phyloP scores from a whole-genome alignment of 345 rosid genomes.

The sweet orange (Citrus sinensis) region DNA sequence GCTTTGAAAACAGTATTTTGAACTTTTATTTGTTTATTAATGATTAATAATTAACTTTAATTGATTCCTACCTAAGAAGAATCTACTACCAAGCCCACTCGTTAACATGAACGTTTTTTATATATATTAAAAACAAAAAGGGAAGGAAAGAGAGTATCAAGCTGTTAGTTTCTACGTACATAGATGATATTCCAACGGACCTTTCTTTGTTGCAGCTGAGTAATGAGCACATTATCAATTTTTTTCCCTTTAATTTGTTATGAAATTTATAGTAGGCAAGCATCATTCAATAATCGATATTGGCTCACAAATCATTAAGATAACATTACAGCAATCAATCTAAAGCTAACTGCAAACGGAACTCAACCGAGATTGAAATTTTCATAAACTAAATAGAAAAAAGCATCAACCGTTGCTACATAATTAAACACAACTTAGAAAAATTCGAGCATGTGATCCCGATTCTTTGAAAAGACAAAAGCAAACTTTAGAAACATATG shows the following conservation, averaged over 20 bases:
- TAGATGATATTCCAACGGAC: neutral
- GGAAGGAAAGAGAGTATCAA: neutral
- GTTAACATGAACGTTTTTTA: neutral
- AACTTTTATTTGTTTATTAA: neutral
- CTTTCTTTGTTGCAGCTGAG: neutral
- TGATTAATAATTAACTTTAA: neutral
- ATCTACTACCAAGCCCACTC: neutral
- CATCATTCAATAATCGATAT: neutral
- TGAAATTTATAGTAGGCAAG: neutral
- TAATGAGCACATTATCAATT: neutral
- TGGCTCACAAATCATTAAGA: neutral
- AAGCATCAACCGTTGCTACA: neutral
- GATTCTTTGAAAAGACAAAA: conserved; percentile 11
- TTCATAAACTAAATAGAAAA: neutral
- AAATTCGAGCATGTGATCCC: conserved; percentile 7
- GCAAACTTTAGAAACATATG: conserved; percentile 5
- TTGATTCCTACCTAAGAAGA: neutral
- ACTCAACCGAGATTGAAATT: neutral
- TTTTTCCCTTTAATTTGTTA: neutral
- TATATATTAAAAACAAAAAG: neutral
- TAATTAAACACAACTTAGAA: neutral
- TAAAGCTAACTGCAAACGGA: neutral
- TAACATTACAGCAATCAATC: neutral
- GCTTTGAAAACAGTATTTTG: too few species aligned
- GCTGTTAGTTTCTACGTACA: neutral